Base-by-base conservation (phyloP, 1,284 basidiomycete species). In the Sporisorium sorghi region DNA sequence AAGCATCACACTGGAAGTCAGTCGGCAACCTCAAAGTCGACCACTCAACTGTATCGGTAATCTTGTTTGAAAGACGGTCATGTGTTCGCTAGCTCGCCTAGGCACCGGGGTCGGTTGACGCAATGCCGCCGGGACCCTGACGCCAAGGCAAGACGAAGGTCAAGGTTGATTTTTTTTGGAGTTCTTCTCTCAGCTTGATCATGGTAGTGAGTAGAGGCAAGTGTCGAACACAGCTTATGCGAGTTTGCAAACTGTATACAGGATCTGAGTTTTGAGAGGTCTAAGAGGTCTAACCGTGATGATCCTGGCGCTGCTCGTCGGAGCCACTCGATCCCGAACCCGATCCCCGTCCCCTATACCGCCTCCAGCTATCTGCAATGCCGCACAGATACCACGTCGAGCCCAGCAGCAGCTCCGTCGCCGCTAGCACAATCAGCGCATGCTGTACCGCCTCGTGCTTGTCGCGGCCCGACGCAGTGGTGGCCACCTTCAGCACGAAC, bases 361-460 rank as follows among this genome's bases (percentile, higher is more conserved):
- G 49, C 37, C 39, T 57, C 60, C 60, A 73, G 39, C 52, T 62
- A 1, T 48, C 26, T 2, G 19, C 21, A 2, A 68, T 51, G 11
- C 64, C 70, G 33, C 70, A 73, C 2, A 54, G 17, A 26, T 40
- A 57, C 70, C 70, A 73, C 7, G 32, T 28, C 23, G 61, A 7
- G 7, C 55, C 58, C 30, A 73, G 26, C 2, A 63, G 48, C 9
- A 64, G 24, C 46, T 73, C 70, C 44, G 60, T 49, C 2, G 21
- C 60, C 2, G 63, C 28, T 39, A 73, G 49, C 9, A 57, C 56
- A 8, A 73, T 52, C 17, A 73, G 40, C 2, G 60, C 64, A n/a
- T 50, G 59, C 53, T 73, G 59, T 3, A 73, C 56, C 4, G 70
- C 70, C 19, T 55, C 33, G 40, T 73, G 61, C 30, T 58, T 60